Conservation (phyloP, 805 yeast genomes). For the Candida quercuum region DNA sequence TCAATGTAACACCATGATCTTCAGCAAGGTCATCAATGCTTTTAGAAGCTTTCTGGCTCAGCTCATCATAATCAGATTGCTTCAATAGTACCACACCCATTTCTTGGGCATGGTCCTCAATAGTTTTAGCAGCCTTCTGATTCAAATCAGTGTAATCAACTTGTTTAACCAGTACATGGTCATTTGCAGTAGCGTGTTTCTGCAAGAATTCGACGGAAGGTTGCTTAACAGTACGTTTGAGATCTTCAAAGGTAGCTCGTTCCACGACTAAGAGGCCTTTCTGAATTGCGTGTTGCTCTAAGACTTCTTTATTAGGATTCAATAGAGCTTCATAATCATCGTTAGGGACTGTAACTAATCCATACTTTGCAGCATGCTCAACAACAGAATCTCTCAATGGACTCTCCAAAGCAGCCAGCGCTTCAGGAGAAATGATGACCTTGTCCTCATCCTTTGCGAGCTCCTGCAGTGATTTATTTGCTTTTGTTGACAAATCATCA, state of each 20-base stretch:
- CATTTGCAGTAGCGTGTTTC: conserved; percentile 4
- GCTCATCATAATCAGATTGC: not conserved
- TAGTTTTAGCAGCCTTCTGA: not conserved
- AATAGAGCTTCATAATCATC: conserved; percentile 7
- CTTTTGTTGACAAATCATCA: conserved; percentile 8
- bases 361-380: conserved; percentile 7
- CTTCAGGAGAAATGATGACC: conserved; percentile 5
- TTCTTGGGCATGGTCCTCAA: conserved; percentile 9
- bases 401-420: conserved; percentile 1
- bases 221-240: not conserved
- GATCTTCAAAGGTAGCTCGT: not conserved
- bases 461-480: conserved; percentile 14
- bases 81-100: conserved; percentile 10
- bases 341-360: conserved; percentile 6
- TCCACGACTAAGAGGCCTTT: not conserved
- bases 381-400: conserved; percentile 5
- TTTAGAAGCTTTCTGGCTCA: not conserved
- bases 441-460: conserved; percentile 14
- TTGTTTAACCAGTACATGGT: not conserved
- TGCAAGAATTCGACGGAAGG: conserved; percentile 5
- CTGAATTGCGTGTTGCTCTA: not conserved
- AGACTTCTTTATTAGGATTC: conserved; percentile 17
- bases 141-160: not conserved
- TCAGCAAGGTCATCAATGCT: not conserved
- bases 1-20: not conserved